These are phyloP conservation scores for Sonneratia caseolaris DNA, from an alignment of 345 rosid genomes.

Conservation along the genomic window DNA sequence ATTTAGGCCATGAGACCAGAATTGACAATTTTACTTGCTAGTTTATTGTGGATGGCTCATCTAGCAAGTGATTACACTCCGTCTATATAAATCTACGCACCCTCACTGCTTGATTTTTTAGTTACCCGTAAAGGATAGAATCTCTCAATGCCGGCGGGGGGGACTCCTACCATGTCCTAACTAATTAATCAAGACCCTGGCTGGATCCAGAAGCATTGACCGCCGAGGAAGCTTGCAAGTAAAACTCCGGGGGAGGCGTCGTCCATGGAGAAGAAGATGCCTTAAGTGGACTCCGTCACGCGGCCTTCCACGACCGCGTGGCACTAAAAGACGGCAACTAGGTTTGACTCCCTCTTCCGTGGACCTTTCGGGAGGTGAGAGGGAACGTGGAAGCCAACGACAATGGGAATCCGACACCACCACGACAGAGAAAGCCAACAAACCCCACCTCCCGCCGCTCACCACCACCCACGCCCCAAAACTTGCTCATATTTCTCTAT, in stretches of 20 bases:
- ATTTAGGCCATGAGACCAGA: too few species aligned
- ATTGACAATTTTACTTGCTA: too few species aligned
- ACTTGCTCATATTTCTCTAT: not conserved
- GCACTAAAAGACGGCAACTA: not conserved
- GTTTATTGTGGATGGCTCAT: too few species aligned
- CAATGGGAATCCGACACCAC: not conserved
- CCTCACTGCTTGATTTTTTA: too few species aligned
- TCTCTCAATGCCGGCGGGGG: not conserved
- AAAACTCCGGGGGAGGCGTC: not conserved
- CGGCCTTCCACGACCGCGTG: slow-evolving; percentile 2
- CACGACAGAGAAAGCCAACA: not conserved
- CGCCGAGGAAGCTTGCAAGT: not conserved
- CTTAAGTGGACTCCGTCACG: not conserved
- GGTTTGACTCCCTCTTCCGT: slow-evolving; percentile 3
- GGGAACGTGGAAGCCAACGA: not conserved
- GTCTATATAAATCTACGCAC: too few species aligned
- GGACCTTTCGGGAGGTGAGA: not conserved
- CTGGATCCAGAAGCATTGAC: not conserved
- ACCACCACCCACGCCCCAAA: not conserved
- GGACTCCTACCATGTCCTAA: not conserved
- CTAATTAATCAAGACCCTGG: not conserved
- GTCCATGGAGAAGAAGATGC: not conserved
- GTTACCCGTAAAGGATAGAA: too few species aligned
- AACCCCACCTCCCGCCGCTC: not conserved
- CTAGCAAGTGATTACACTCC: too few species aligned